Percentiles rank a stretch among this genome's conserved stretches.
Evolutionary conservation across 1,284 basidiomycete species (phyloP).

Genomic region (Papiliotrema laurentii): DNA sequence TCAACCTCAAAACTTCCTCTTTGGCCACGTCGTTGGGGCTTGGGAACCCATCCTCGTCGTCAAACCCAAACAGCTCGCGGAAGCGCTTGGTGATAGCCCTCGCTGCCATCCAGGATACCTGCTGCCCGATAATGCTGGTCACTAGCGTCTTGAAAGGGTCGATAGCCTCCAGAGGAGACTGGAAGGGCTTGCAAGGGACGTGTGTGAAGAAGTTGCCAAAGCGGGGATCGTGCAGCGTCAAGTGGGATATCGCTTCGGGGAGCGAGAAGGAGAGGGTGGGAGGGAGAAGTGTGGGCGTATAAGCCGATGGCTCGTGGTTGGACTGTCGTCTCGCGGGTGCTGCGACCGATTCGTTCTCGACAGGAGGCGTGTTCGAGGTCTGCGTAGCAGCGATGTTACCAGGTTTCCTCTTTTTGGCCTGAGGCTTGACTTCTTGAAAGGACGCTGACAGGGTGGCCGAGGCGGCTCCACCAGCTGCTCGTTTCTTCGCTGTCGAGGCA

Average conservation of each 20-base stretch:
- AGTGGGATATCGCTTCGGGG: conserved; percentile 66
- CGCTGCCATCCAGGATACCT: conserved; percentile 88
- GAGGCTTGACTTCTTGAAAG: background rate
- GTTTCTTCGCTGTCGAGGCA: background rate
- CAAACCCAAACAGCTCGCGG: conserved; percentile 64
- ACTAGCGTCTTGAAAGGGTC: conserved; percentile 56
- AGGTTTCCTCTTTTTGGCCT: background rate
- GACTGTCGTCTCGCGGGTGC: background rate
- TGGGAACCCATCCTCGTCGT: conserved; percentile 55
- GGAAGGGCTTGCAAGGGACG: conserved; percentile 33
- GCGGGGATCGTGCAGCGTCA: conserved; percentile 63
- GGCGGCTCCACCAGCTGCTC: background rate
- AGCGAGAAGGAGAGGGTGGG: conserved; percentile 63
- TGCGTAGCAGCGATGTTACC: no score
- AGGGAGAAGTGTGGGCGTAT: conserved; percentile 16
- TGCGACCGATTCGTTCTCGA: background rate
- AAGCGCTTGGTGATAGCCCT: conserved; percentile 81
- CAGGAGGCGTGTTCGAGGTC: background rate
- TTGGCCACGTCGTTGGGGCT: conserved; percentile 62
- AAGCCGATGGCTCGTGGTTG: background rate
- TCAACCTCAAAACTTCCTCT: conserved; percentile 58
- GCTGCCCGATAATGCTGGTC: conserved; percentile 73
- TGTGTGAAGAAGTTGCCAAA: conserved; percentile 63
- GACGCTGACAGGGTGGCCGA: background rate
- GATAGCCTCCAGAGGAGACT: conserved; percentile 17